Evolutionary conservation across 106 monocot genomes (phyloP), one percentile per base, ranked within the genome.

Genomic region (Phalaenopsis aphrodite): DNA sequence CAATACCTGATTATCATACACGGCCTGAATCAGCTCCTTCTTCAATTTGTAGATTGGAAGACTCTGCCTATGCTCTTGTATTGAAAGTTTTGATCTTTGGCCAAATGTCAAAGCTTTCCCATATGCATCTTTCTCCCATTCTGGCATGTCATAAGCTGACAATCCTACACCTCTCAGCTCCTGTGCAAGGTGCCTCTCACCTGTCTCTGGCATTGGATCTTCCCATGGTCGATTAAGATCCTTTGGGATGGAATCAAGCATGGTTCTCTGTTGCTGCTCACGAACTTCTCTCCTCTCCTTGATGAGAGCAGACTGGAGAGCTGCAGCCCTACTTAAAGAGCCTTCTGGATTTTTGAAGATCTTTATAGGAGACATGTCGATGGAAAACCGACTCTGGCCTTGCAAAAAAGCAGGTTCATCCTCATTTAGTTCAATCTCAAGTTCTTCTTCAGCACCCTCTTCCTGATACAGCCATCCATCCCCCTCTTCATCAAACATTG

Each of bases 191-290:
- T 96, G 96, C 66, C 96, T 86, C 81, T 96, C 96, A 64, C 96
- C 96, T 4, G 93, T 96, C 66, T 96, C 96, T 3, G 30, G 96
- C 96, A 96, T 96, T 21, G 96, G 96, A 77, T 96, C 96, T 77
- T 96, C 96, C 96, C 96, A 96, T 0, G 96, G 96, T 56, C 96
- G 83, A 68, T 96, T 96, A 38, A 96, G 88, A 93, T 96, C 96
- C 81, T 96, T 96, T 39, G 96, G 96, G 19, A 96, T 96, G 0
- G 96, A 96, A 85, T 96, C 96, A 8, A 96, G 79, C 96, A 96
- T 96, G 16, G 96, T 93, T 47, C 96, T 79, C 79, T 96, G 96
- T 49, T 96, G 93, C 83, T 96, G 96, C 81, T 96, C 96, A 3
- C 93, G 85, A 23, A 96, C 93, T 78, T 96, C 96, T 83, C 96